Evolutionary conservation across 2,329 filamentous ascomycete species (phyloP), one percentile per base, ranked within the genome.

Genomic region (Epichloe brachyelytri): DNA sequence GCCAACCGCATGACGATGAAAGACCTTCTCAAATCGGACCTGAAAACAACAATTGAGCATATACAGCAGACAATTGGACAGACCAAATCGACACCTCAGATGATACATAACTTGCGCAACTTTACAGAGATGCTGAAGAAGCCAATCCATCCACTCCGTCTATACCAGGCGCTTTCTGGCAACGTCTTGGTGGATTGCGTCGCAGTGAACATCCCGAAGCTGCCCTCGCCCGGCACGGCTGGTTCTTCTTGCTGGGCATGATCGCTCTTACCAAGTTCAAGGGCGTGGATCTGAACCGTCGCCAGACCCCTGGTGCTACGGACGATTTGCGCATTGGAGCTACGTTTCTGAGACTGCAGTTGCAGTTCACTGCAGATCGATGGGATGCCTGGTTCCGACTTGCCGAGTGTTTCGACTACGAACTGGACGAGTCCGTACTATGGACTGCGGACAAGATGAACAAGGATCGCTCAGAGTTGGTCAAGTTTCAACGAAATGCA

Each of bases 391-490:
- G 89, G 89, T 93, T 91, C 64, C 80, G 88, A 12, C 76, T 95
- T 22, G 89, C 85, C 0, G 88, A 95, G 64, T 88, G 86, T 46
- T 90, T 88, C 60, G 89, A 95, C 65, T 85, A 87, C 48, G 88
- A 94, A 59, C 72, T 95, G 14, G 89, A 95, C 55, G 89, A 95
- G 65, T 80, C 83, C 6, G 86, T 94, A 5, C 79, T 90, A 5
- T 95, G 89, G 89, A 86, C 84, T 19, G 86, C 88, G 1, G 88
- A 95, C 58, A 95, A 94, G 66, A 83, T 95, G 68, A 95, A 95
- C 67, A 91, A 86, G 63, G 84, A 85, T 59, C 82, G 85, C 51
- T 70, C 73, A 4, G 88, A 94, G 52, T 68, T 95, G 43, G 77
- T 88, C 22, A 81, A 80, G 48, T 78, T 86, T 54, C 88, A 95